These are phyloP conservation scores for Ambrosiella cleistominuta DNA, from an alignment of 2,329 filamentous ascomycete genomes.

Conservation along the genomic window DNA sequence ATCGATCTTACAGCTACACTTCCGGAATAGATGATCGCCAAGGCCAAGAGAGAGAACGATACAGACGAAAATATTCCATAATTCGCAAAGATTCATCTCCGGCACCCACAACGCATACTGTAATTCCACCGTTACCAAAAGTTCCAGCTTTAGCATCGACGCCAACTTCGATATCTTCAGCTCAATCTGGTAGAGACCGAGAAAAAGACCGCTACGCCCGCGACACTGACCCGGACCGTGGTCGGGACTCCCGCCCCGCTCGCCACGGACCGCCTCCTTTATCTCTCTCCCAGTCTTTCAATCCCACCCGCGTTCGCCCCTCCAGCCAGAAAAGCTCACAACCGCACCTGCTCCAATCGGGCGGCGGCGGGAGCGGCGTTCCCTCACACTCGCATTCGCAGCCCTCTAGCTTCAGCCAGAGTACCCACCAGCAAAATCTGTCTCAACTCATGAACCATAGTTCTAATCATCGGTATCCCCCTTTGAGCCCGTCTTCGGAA, in stretches of 20 bases:
- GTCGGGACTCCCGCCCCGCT: background rate
- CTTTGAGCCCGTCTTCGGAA: background rate
- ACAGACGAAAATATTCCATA: background rate
- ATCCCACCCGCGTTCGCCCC: conserved; percentile 6
- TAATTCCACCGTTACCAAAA: background rate
- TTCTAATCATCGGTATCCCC: conserved; percentile 1
- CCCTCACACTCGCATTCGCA: background rate
- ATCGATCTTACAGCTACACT: no score
- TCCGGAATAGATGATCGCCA: no score
- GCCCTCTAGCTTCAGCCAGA: conserved; percentile 1
- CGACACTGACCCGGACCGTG: background rate
- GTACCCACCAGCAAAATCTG: conserved; percentile 2
- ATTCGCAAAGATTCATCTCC: background rate
- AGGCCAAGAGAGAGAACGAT: background rate
- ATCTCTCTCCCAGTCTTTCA: conserved; percentile 5
- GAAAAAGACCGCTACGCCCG: background rate
- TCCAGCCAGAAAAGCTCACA: conserved; percentile 8
- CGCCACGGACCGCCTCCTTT: conserved; percentile 12
- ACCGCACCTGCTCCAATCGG: background rate
- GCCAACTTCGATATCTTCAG: background rate
- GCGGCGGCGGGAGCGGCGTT: no score
- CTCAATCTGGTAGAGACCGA: background rate
- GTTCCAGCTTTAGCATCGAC: background rate
- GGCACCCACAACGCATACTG: background rate
- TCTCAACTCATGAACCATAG: background rate